A percentile compares a stretch with the other conserved stretches of the same genome.
Conservation (phyloP, 768 basidiomycete genomes). For the Steccherinum ochraceum region DNA sequence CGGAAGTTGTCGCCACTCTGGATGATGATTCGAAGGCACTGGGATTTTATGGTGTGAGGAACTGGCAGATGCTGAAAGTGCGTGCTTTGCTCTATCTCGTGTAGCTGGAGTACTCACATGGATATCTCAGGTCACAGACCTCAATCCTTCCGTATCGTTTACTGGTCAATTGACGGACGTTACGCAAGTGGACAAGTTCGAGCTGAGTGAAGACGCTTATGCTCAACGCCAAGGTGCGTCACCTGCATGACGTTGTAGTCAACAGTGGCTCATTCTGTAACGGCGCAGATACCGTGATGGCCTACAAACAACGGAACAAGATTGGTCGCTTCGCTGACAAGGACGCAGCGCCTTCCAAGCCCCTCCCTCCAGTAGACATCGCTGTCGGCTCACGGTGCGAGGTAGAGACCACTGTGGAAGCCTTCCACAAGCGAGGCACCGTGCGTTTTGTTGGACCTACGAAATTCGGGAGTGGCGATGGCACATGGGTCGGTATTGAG, state of each 20-base stretch:
- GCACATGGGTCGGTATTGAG: slow-evolving; percentile 87
- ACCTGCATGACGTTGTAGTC: not conserved
- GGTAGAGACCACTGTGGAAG: slow-evolving; percentile 65
- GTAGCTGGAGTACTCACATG: not conserved
- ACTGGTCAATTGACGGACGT: slow-evolving; percentile 85
- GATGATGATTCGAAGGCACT: slow-evolving; percentile 63
- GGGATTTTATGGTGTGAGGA: slow-evolving; percentile 66
- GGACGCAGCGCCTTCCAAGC: slow-evolving; percentile 20
- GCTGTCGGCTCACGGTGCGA: slow-evolving; percentile 74
- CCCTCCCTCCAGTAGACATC: slow-evolving; percentile 38
- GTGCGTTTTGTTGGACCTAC: slow-evolving; percentile 84
- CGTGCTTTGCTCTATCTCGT: slow-evolving; percentile 14
- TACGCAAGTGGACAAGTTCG: slow-evolving; percentile 88
- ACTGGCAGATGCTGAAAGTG: slow-evolving; percentile 82
- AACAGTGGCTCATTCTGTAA: slow-evolving; percentile 10
- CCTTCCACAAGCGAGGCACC: slow-evolving; percentile 71
- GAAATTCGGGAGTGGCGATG: slow-evolving; percentile 56
- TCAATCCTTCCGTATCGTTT: slow-evolving; percentile 66
- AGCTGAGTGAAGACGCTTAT: slow-evolving; percentile 78
- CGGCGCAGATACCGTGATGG: slow-evolving; percentile 72
- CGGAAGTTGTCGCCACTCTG: slow-evolving; percentile 44
- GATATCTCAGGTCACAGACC: slow-evolving; percentile 55
- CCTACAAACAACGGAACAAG: slow-evolving; percentile 81
- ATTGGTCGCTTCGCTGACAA: slow-evolving; percentile 82
- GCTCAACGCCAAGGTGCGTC: slow-evolving; percentile 66